Conservation (phyloP, 2,329 filamentous ascomycete species). For the Nothomitra cinnamomea region DNA sequence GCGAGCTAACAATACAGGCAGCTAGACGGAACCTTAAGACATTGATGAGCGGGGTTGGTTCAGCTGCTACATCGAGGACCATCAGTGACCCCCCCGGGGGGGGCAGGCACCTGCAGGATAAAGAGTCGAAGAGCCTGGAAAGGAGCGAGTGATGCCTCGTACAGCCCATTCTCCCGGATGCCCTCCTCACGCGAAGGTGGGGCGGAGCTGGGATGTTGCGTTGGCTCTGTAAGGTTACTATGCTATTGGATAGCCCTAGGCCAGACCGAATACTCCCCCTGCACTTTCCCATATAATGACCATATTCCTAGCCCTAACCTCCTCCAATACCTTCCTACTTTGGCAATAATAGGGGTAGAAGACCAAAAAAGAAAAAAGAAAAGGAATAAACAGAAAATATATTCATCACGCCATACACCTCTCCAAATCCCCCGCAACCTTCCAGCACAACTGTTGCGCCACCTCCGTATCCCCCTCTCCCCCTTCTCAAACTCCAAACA, state of each 20-base stretch:
- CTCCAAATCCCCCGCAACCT: not conserved
- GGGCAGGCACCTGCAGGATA: no score
- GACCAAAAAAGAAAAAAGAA: no score
- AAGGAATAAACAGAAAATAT: no score
- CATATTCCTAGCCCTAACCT: no score
- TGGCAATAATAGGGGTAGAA: no score
- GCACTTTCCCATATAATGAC: no score
- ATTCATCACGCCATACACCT: not conserved
- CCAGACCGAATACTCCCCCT: not conserved
- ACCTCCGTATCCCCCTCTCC: not conserved
- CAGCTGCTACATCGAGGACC: not conserved
- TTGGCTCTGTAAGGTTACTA: not conserved
- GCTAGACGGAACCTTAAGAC: not conserved
- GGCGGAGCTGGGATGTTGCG: not conserved
- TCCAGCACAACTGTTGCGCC: not conserved
- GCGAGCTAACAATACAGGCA: not conserved
- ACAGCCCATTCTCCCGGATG: not conserved
- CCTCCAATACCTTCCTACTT: no score
- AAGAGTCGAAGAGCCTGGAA: no score
- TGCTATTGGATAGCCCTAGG: not conserved
- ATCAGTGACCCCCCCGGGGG: not conserved
- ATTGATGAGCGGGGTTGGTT: not conserved
- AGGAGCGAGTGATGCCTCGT: not conserved
- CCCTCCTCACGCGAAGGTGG: not conserved
- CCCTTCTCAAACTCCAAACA: not conserved